These are phyloP conservation scores for Neospora caninum DNA, from an alignment of 169 alveolate genomes.

Conservation along the genomic window DNA sequence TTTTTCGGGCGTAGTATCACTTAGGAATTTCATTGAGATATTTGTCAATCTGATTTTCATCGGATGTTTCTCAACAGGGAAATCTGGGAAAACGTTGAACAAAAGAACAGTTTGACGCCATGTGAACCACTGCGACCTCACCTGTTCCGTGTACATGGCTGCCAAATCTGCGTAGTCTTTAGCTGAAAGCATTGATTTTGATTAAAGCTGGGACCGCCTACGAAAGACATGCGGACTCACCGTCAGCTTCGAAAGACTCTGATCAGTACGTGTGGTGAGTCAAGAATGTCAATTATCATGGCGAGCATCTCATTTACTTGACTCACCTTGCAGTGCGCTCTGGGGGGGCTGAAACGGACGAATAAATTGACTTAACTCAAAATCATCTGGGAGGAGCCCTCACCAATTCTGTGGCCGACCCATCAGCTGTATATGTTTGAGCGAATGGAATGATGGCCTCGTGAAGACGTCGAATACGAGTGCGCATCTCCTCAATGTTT, in stretches of 20 bases:
- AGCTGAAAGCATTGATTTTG: neutral
- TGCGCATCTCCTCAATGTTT: neutral
- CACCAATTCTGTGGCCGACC: slow-evolving; percentile 8
- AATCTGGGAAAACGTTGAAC: neutral
- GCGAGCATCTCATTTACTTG: neutral
- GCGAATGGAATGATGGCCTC: slow-evolving; percentile 15
- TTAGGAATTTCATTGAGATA: neutral
- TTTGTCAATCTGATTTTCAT: neutral
- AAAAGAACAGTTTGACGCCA: neutral
- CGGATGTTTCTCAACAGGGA: slow-evolving; percentile 16
- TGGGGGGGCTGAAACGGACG: neutral
- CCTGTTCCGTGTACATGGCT: slow-evolving; percentile 25
- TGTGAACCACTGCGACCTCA: neutral
- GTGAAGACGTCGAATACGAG: neutral
- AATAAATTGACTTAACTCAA: neutral
- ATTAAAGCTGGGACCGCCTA: neutral
- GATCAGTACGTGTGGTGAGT: neutral
- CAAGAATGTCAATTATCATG: neutral
- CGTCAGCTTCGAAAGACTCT: neutral
- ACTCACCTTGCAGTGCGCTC: neutral
- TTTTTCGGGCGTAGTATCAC: neutral
- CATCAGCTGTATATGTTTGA: neutral
- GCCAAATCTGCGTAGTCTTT: neutral
- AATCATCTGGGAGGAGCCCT: neutral
- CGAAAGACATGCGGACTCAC: neutral